These are phyloP conservation scores for Cunninghamia lanceolata DNA, from an alignment of 75 land plant genomes.

Conservation along the genomic window DNA sequence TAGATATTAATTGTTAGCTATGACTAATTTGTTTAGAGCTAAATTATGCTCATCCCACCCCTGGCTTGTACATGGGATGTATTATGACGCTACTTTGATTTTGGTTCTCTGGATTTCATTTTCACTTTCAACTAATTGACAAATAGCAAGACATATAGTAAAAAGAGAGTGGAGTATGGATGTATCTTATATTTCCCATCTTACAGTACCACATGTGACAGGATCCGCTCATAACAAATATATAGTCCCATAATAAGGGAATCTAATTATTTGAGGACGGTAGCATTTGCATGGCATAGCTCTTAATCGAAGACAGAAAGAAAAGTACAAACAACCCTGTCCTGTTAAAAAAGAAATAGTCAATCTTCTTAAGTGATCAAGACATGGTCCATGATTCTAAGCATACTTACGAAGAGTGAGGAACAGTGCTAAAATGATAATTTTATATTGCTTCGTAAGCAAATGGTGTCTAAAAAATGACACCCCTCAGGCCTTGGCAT, in stretches of 20 bases:
- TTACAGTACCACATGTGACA: not conserved
- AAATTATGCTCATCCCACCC: not conserved
- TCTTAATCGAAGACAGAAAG: too few relatives aligned
- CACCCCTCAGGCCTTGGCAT: not conserved
- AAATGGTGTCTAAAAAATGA: not conserved
- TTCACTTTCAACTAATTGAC: not conserved
- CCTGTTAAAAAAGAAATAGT: too few relatives aligned
- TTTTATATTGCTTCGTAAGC: not conserved
- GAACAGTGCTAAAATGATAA: not conserved
- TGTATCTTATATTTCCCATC: not conserved
- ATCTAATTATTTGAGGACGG: not conserved
- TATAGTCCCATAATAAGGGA: not conserved
- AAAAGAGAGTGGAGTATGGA: not conserved
- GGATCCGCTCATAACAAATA: not conserved
- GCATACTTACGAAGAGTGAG: not conserved
- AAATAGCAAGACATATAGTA: not conserved
- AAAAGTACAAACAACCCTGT: too few relatives aligned
- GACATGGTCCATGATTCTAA: not conserved
- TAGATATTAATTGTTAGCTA: not conserved
- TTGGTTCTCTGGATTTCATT: not conserved
- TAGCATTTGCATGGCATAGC: not conserved
- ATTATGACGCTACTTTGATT: conserved; percentile 2
- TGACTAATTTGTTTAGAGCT: conserved; percentile 1
- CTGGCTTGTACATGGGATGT: conserved; percentile 1
- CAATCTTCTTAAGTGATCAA: not conserved